A percentile compares a stretch with the other conserved stretches of the same genome.
phyloP scores from a whole-genome alignment of 768 basidiomycete genomes.

The Arthromyces matolae region DNA sequence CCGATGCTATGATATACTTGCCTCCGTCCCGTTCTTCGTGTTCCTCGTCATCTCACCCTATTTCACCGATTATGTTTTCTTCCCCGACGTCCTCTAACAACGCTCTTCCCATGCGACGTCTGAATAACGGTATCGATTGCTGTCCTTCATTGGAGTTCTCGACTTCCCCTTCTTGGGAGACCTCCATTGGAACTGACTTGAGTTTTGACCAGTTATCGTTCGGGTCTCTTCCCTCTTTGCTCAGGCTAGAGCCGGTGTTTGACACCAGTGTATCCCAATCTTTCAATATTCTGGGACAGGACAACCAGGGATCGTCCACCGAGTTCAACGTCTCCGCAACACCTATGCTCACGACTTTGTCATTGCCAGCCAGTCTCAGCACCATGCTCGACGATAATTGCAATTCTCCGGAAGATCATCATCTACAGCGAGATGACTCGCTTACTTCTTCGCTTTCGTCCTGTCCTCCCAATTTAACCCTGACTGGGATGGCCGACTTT shows the following conservation, averaged over 20 bases:
- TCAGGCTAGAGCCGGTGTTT: slow-evolving; percentile 4
- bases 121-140: slow-evolving; percentile 9
- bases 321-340: slow-evolving; percentile 22
- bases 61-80: slow-evolving; percentile 19
- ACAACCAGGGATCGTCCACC: slow-evolving; percentile 17
- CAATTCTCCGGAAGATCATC: slow-evolving; percentile 6
- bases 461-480: slow-evolving; percentile 7
- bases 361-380: slow-evolving; percentile 26
- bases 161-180: slow-evolving; percentile 25
- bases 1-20: background rate
- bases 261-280: slow-evolving; percentile 9
- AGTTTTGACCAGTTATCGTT: slow-evolving; percentile 9
- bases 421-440: background rate
- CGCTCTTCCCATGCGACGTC: slow-evolving; percentile 11
- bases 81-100: slow-evolving; percentile 25
- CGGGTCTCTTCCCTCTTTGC: background rate
- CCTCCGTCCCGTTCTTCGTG: slow-evolving; percentile 3
- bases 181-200: slow-evolving; percentile 22
- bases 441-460: slow-evolving; percentile 8
- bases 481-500: slow-evolving; percentile 9
- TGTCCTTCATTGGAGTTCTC: slow-evolving; percentile 19
- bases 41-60: slow-evolving; percentile 4
- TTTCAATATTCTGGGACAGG: slow-evolving; percentile 3
- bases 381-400: slow-evolving; percentile 12
- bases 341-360: slow-evolving; percentile 21